Evolutionary conservation across 2,329 filamentous ascomycete genomes (phyloP).

Genomic region (Penicillium capsulatum): DNA sequence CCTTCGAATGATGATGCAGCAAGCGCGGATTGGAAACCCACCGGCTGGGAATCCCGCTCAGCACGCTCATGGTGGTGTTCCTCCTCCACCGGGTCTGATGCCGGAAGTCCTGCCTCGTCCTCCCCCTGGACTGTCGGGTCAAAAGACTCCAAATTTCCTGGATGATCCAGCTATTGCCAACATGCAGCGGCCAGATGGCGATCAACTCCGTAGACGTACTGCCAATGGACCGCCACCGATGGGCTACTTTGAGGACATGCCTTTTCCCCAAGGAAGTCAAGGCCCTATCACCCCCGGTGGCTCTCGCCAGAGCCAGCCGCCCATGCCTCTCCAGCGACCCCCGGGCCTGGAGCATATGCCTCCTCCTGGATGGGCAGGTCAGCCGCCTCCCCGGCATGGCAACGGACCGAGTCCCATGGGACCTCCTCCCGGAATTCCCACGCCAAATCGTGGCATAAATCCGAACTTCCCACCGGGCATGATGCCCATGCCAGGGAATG

Average conservation of each 20-base stretch:
- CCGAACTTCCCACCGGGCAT: slow-evolving; percentile 36
- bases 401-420: slow-evolving; percentile 32
- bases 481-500: slow-evolving; percentile 34
- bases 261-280: slow-evolving; percentile 34
- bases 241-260: slow-evolving; percentile 42
- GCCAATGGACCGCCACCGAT: slow-evolving; percentile 35
- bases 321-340: slow-evolving; percentile 40
- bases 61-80: slow-evolving; percentile 28
- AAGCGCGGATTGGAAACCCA: slow-evolving; percentile 40
- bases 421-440: slow-evolving; percentile 39
- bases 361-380: slow-evolving; percentile 39
- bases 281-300: slow-evolving; percentile 35
- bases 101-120: slow-evolving; percentile 35
- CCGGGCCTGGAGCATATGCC: slow-evolving; percentile 44
- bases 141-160: slow-evolving; percentile 38
- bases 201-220: slow-evolving; percentile 36
- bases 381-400: slow-evolving; percentile 35
- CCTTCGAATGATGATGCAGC: slow-evolving; percentile 80
- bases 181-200: slow-evolving; percentile 38
- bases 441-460: slow-evolving; percentile 34
- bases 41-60: slow-evolving; percentile 24
- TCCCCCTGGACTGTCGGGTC: slow-evolving; percentile 32
- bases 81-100: slow-evolving; percentile 34
- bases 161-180: slow-evolving; percentile 45
- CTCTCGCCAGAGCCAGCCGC: slow-evolving; percentile 30